Percentiles rank a stretch among this genome's conserved stretches.
These are phyloP conservation scores for Nannochloropsis salina DNA, from an alignment of 108 stramenopile genomes.

Conservation along the genomic window DNA sequence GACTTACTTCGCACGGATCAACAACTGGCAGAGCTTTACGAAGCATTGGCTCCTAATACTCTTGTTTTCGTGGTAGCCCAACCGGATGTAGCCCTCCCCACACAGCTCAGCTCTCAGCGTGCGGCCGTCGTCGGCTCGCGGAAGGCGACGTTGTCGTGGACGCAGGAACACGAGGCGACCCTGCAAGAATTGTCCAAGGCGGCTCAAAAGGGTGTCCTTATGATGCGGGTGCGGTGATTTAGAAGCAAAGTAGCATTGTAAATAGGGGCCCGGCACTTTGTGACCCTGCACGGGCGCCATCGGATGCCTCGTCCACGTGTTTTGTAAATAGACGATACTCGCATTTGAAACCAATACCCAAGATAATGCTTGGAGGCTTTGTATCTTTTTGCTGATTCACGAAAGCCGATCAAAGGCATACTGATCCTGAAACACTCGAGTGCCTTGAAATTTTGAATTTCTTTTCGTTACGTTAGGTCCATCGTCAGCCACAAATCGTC, in stretches of 20 bases:
- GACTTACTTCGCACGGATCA: not conserved
- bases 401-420: no score
- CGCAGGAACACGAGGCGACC: not conserved
- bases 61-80: not conserved
- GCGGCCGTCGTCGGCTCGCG: not conserved
- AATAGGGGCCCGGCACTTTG: no score
- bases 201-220: not conserved
- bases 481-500: no score
- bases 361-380: no score
- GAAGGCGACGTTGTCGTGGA: not conserved
- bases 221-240: not conserved
- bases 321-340: no score
- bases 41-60: not conserved
- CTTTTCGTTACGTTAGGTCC: no score
- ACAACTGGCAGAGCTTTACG: not conserved
- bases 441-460: no score
- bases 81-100: conserved; percentile 7
- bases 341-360: no score
- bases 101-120: not conserved
- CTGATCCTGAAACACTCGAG: no score
- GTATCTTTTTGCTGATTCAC: no score
- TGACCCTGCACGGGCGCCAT: no score
- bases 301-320: no score
- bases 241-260: not conserved
- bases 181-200: not conserved